These are phyloP conservation scores for Umbelopsis sp. DNA, from an alignment of 192 early-diverging fungal genomes.

Conservation along the genomic window DNA sequence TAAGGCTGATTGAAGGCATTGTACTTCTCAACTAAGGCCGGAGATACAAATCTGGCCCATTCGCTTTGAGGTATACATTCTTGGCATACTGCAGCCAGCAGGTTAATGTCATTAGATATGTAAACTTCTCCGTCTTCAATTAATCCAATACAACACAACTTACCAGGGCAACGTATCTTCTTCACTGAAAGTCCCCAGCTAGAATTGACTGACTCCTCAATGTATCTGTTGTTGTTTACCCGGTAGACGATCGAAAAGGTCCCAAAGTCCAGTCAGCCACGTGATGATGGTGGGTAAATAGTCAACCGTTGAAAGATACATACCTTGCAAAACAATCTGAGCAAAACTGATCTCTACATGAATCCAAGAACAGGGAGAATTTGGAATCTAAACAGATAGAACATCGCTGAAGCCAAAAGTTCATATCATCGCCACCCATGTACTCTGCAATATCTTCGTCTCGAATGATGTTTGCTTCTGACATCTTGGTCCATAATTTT, in stretches of 20 bases:
- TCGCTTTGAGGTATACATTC: constrained; percentile 18
- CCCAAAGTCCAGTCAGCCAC: not conserved
- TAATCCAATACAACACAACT: not conserved
- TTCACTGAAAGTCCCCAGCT: constrained; percentile 12
- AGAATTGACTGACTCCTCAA: constrained; percentile 12
- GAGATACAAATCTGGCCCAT: constrained; percentile 18
- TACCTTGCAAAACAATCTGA: constrained; percentile 40
- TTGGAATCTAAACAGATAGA: constrained; percentile 40
- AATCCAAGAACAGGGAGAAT: constrained; percentile 32
- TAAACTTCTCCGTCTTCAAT: too few species aligned
- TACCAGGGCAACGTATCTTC: constrained; percentile 6
- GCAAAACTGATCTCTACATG: constrained; percentile 40
- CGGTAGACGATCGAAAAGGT: not conserved
- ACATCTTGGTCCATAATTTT: constrained; percentile 14
- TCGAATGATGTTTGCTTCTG: not conserved
- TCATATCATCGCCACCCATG: constrained; percentile 25
- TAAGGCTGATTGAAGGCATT: not conserved
- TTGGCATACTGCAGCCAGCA: not conserved
- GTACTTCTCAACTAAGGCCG: not conserved
- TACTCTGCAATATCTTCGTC: not conserved
- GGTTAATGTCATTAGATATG: not conserved
- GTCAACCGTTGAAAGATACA: not conserved
- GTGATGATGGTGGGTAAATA: not conserved
- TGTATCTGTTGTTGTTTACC: constrained; percentile 14
- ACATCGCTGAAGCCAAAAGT: constrained; percentile 39